Evolutionary conservation across 306 rosid genomes (phyloP).

Genomic region (Rosa lucieae): DNA sequence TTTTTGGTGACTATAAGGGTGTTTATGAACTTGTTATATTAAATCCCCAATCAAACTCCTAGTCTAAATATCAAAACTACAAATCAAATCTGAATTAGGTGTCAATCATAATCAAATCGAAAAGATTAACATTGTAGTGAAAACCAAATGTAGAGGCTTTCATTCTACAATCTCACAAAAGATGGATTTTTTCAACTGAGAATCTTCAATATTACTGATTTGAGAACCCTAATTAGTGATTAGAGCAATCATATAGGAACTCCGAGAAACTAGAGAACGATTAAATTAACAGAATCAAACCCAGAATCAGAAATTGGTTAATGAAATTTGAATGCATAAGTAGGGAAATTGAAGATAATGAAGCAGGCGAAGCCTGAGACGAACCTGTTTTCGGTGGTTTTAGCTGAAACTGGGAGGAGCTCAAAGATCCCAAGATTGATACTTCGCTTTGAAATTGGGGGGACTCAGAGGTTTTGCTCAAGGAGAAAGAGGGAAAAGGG

Average conservation of each 20-base stretch:
- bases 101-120: not conserved
- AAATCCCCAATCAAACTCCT: not conserved
- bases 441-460: not conserved
- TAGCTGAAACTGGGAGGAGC: not conserved
- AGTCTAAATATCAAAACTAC: no score
- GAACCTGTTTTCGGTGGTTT: not conserved
- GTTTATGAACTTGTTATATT: not conserved
- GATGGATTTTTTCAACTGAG: not conserved
- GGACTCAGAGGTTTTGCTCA: not conserved
- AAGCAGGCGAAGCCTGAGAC: not conserved
- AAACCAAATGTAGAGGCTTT: not conserved
- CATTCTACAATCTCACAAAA: not conserved
- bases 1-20: not conserved
- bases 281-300: not conserved
- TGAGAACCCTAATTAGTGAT: not conserved
- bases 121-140: not conserved
- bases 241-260: not conserved
- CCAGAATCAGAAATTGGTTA: not conserved
- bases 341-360: not conserved
- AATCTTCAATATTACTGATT: not conserved
- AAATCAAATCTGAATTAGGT: not conserved
- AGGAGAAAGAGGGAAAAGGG: not conserved
- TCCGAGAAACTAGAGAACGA: not conserved
- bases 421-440: not conserved
- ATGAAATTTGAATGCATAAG: not conserved